A percentile compares a stretch with the other conserved stretches of the same genome.
phyloP scores from a whole-genome alignment of 306 rosid species.

The Vigna mungo region DNA sequence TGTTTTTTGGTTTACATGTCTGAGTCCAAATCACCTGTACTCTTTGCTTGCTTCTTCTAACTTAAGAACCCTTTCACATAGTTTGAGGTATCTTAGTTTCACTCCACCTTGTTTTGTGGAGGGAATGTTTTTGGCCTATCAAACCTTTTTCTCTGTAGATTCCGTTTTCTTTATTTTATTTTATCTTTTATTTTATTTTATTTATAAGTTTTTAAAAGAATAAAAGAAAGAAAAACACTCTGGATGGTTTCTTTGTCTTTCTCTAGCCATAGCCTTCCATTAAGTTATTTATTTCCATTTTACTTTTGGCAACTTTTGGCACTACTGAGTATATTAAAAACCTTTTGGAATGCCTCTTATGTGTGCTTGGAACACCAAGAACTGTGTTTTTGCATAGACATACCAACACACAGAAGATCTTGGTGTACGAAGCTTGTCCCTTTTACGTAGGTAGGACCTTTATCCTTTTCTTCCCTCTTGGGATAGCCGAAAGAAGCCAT shows the following conservation, averaged over 20 bases:
- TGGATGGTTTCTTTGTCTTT: slow-evolving; percentile 55
- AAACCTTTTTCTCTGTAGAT: slow-evolving; percentile 47
- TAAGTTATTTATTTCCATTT: background rate
- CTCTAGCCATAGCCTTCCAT: slow-evolving; percentile 45
- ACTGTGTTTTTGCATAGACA: slow-evolving; percentile 39
- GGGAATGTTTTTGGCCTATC: slow-evolving; percentile 51
- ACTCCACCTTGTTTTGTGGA: slow-evolving; percentile 55
- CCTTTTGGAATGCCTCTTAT: slow-evolving; percentile 14
- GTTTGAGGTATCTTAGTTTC: slow-evolving; percentile 40
- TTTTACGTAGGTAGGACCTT: slow-evolving; percentile 48
- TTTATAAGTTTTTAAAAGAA: background rate
- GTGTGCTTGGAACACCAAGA: slow-evolving; percentile 33
- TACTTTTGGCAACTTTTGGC: slow-evolving; percentile 53
- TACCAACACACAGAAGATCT: slow-evolving; percentile 40
- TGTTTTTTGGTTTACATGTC: slow-evolving; percentile 28
- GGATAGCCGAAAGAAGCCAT: slow-evolving; percentile 80
- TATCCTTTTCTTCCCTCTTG: slow-evolving; percentile 77
- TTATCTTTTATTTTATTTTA: background rate
- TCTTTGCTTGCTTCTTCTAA: slow-evolving; percentile 35
- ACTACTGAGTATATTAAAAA: slow-evolving; percentile 28
- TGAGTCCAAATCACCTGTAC: slow-evolving; percentile 33
- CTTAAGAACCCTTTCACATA: slow-evolving; percentile 31
- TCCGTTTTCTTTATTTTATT: slow-evolving; percentile 39
- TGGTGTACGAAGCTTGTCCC: slow-evolving; percentile 50
- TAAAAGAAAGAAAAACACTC: background rate